Evolutionary conservation across 257 asterid genomes (phyloP), one percentile per base, ranked within the genome.

Genomic region (Solanum neorickii): DNA sequence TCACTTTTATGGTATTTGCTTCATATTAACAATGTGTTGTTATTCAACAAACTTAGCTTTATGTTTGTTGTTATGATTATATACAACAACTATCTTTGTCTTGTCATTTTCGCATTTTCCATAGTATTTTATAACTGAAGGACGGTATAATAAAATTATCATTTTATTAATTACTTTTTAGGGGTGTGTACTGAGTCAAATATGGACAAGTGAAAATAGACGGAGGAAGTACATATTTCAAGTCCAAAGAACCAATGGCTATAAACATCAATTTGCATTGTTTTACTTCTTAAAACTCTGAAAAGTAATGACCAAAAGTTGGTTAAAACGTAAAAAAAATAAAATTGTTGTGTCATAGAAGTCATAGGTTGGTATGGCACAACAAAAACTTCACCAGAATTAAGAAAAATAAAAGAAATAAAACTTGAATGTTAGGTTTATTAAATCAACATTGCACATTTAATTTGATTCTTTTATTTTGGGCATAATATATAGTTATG

Each of bases 1-100:
- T 76, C 35, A 76, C 5, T 76, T 12, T 41, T 12, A 84, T 84
- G 41, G 83, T 76, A 82, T 91, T 93, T 93, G 82, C 74, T 87
- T 89, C 84, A 44, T 77, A 93, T 21, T 37, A 37, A 39, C 33
- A 46, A 23, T 75, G 56, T 75, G 56, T 14, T 39, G 56, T 39
- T 75, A 75, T 75, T 52, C 62, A 52, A 52, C 62, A 41, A 41
- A 41, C 44, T 41, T 2, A 52, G 1, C 62, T 52, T 52, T 52
- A 52, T 2, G 62, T 52, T 52, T 52, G 10, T 52, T 52, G n/a
- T 52, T 6, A 52, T 52, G 62, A 52, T 16, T 16, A 52, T 52
- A 18, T 16, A 16, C 10, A 52, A 52, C 10, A 16, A 52, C 62
- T 52, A 52, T 52, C 1, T 16, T 52, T 16, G 62, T 52, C n/a